phyloP scores from a whole-genome alignment of 768 basidiomycete species.

The Agaricus subrufescens region DNA sequence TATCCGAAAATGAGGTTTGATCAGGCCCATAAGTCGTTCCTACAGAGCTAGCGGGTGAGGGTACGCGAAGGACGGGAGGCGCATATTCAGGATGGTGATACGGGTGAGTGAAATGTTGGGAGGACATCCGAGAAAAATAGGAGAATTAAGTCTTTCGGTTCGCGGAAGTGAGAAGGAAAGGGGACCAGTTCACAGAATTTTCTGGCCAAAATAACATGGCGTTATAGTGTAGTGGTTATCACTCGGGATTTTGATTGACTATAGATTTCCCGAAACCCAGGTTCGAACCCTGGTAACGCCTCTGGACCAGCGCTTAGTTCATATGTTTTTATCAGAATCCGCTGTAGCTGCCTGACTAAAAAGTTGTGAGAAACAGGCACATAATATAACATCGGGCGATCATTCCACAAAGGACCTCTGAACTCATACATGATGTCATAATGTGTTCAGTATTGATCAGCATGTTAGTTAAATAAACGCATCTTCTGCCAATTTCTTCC shows the following conservation, averaged over 20 bases:
- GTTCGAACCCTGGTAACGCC: conserved; percentile 18
- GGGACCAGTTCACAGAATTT: neutral
- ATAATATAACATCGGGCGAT: no score
- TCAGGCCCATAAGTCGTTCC: conserved; percentile 42
- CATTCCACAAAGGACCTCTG: no score
- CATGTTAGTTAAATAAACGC: no score
- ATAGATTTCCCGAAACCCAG: conserved; percentile 15
- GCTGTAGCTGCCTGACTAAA: no score
- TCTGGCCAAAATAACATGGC: neutral
- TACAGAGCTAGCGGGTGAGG: conserved; percentile 50
- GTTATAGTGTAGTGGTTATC: conserved; percentile 19
- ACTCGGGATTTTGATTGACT: conserved; percentile 17
- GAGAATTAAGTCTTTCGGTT: neutral
- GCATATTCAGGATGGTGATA: conserved; percentile 40
- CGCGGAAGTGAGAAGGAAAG: no score
- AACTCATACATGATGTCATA: no score
- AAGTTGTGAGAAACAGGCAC: no score
- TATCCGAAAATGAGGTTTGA: conserved; percentile 41
- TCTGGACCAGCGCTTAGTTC: neutral
- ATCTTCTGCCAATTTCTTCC: no score
- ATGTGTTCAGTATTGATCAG: no score
- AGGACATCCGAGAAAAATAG: neutral
- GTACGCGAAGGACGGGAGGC: conserved; percentile 40
- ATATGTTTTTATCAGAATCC: neutral
- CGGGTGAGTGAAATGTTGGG: conserved; percentile 11